Evolutionary conservation across 2,329 filamentous ascomycete species (phyloP), one percentile per base, ranked within the genome.

Genomic region (Epichloe coenophiala): DNA sequence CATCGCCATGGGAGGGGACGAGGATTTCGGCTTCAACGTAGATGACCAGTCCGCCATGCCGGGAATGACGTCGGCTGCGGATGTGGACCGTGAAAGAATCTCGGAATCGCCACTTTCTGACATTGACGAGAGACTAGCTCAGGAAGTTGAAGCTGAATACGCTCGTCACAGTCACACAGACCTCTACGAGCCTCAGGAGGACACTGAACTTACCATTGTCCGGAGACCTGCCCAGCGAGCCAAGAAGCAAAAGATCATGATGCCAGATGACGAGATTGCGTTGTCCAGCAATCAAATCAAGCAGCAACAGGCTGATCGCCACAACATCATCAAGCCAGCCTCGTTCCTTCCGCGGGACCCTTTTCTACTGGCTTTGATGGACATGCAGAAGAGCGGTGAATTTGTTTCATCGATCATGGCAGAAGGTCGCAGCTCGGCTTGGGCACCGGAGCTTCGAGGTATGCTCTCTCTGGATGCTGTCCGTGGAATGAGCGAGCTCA

Each of bases 381-480:
- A 90, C 59, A 85, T 96, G 77, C 93, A 96, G 66, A 89, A 86
- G 69, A 88, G 79, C 49, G 91, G 93, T 49, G 87, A 83, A 39
- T 97, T 98, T 60, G 87, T 96, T 17, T 86, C 84, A 4, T 90
- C 81, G 59, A 83, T 95, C 55, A 83, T 96, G 69, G 83, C 86
- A 48, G 88, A 90, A 54, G 86, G 83, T 38, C 81, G 86, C 55
- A 83, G 83, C 58, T 77, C 80, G 57, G 80, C 80, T 41, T 96
- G 89, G 90, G 91, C 91, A 3, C 91, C 91, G 1, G 93, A 98
- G 68, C 76, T 98, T 19, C 84, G 88, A 53, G 88, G 86, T n/a
- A 81, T 98, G 60, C 73, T 97, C n/a, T 95, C 89, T 1, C 73
- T 96, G 41, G 88, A 94, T 56, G 77, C 87, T 13, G 77, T 95